Evolutionary conservation across 164 flowering plant genomes (phyloP).

Genomic region (Houttuynia cordata): DNA sequence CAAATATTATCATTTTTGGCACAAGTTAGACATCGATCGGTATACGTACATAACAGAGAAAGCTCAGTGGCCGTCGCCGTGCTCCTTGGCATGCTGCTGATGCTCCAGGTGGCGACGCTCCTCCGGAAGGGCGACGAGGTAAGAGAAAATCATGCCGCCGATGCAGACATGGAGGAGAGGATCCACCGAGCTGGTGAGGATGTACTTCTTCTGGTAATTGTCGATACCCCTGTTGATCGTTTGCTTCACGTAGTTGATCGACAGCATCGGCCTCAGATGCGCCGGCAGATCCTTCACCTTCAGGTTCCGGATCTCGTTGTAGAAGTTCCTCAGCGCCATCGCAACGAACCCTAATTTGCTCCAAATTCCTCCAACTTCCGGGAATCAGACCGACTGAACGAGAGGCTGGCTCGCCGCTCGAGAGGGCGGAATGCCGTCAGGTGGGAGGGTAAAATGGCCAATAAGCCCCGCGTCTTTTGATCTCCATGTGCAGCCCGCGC

Average conservation of each 20-base stretch:
- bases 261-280: conserved; percentile 52
- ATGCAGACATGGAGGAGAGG: conserved; percentile 76
- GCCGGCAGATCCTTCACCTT: conserved; percentile 68
- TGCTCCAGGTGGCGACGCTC: conserved; percentile 89
- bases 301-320: conserved; percentile 62
- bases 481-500: too few relatives aligned
- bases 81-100: conserved; percentile 57
- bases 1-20: too few relatives aligned
- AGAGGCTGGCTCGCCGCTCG: too few relatives aligned
- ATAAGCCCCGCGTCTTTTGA: too few relatives aligned
- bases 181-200: conserved; percentile 50
- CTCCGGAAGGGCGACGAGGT: conserved; percentile 81
- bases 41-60: background rate
- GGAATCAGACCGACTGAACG: too few relatives aligned
- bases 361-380: too few relatives aligned
- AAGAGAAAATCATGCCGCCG: conserved; percentile 78
- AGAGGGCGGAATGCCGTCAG: too few relatives aligned
- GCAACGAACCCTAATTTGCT: conserved; percentile 1
- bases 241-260: conserved; percentile 34
- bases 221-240: conserved; percentile 41
- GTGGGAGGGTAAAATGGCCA: too few relatives aligned
- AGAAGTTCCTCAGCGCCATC: conserved; percentile 63
- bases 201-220: conserved; percentile 66
- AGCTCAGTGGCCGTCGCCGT: conserved; percentile 9
- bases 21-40: too few relatives aligned